Conservation (phyloP, 2,329 filamentous ascomycete species). For the Colletotrichum sp. region DNA sequence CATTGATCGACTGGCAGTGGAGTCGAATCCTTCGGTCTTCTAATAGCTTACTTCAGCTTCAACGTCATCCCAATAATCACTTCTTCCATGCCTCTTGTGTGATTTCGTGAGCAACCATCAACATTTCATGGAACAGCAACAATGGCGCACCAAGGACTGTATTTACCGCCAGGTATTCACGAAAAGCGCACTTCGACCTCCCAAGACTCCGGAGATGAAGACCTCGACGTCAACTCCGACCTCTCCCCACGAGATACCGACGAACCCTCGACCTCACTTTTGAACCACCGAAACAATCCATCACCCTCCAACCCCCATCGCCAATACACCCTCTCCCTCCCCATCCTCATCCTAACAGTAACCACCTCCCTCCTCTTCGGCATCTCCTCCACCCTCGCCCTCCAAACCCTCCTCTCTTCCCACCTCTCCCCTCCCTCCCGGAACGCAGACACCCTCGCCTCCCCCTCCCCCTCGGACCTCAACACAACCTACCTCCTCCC, state of each 20-base stretch:
- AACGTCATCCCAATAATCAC: background rate
- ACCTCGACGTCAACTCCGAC: rapidly evolving
- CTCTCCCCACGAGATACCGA: rapidly evolving
- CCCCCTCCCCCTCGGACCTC: background rate
- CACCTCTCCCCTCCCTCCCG: background rate
- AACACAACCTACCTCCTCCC: background rate
- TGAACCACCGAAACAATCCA: rapidly evolving
- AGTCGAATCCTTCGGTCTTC: background rate
- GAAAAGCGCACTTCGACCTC: rapidly evolving
- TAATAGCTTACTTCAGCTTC: background rate
- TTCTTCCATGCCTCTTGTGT: background rate
- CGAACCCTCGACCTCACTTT: background rate
- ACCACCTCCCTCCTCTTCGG: background rate
- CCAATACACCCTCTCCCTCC: background rate
- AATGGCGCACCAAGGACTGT: background rate
- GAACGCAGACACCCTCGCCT: slow-evolving; percentile 17
- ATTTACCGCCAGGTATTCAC: background rate
- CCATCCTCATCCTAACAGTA: background rate
- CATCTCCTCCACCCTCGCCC: background rate
- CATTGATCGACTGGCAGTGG: background rate
- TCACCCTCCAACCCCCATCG: background rate
- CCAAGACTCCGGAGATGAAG: background rate
- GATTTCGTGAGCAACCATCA: rapidly evolving
- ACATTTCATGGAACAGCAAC: rapidly evolving
- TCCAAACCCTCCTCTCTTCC: background rate